Evolutionary conservation across 495 filamentous ascomycete species (phyloP).

Genomic region (Cenococcum geophilum): DNA sequence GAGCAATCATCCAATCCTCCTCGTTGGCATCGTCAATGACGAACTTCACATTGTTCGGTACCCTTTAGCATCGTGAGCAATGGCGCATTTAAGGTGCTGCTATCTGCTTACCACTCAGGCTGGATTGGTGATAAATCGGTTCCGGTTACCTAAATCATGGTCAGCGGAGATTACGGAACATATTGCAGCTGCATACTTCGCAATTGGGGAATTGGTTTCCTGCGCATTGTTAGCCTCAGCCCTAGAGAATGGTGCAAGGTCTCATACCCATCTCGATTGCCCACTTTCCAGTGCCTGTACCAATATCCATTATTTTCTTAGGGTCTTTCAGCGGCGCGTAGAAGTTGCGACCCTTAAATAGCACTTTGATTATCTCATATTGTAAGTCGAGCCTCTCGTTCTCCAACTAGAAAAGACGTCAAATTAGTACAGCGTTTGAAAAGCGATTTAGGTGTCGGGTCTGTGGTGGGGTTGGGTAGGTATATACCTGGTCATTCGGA

Average conservation of each 20-base stretch:
- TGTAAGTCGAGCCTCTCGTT: slow-evolving; percentile 33
- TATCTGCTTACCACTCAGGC: slow-evolving; percentile 30
- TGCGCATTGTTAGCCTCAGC: not conserved
- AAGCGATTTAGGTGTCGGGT: not conserved
- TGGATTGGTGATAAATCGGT: slow-evolving; percentile 36
- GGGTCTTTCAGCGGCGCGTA: slow-evolving; percentile 33
- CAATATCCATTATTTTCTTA: slow-evolving; percentile 32
- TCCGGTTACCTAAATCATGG: slow-evolving; percentile 29
- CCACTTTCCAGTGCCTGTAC: slow-evolving; percentile 37
- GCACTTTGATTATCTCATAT: slow-evolving; percentile 34
- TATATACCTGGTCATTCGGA: slow-evolving; percentile 35
- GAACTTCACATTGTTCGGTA: slow-evolving; percentile 35
- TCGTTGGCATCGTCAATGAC: slow-evolving; percentile 37
- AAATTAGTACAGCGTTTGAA: slow-evolving; percentile 11
- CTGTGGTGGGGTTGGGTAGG: not conserved
- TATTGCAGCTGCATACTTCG: slow-evolving; percentile 11
- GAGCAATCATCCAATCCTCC: slow-evolving; percentile 36
- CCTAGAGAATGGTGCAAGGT: not conserved
- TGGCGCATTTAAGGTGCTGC: not conserved
- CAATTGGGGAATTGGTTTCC: slow-evolving; percentile 1
- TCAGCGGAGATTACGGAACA: not conserved
- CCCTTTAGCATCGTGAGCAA: slow-evolving; percentile 15
- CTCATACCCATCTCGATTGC: slow-evolving; percentile 36
- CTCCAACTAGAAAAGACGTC: slow-evolving; percentile 22
- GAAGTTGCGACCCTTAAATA: slow-evolving; percentile 30